Base-by-base conservation (phyloP, 2,329 filamentous ascomycete genomes). In the Colletotrichum plurivorum region DNA sequence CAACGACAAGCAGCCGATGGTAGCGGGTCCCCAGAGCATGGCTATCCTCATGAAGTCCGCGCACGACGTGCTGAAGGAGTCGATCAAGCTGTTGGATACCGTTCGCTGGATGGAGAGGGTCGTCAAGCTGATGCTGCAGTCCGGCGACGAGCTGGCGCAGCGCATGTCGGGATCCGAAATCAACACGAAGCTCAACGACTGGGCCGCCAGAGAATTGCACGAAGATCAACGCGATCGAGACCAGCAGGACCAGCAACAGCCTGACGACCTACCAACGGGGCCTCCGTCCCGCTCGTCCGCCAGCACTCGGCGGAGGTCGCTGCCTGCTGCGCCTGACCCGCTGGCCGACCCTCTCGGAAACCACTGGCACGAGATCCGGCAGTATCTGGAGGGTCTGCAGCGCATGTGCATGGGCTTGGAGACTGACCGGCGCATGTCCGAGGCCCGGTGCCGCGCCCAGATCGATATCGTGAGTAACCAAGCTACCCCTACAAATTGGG, bases 1-100 rank as follows among this genome's bases (percentile, higher is more conserved):
- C 20, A 62, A 68, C 20, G 67, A 68, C 5, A 70, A 70, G 12
- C 27, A 15, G 25, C 57, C 67, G 2, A 51, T 41, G 31, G 5
- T 68, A 2, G 52, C 56, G 2, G 79, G 81, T 0, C 80, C 80
- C 3, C 82, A 82, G 73, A 82, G 82, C 54, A 84, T 83, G 67
- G 84, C 83, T 3, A 80, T 82, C 56, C 77, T 84, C 18, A 84
- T 84, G 83, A 84, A 84, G 73, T 78, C 82, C 56, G 83, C 83
- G 0, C 83, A 85, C 43, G 82, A 84, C 48, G 82, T 83, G 1
- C 74, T 84, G 25, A 84, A 84, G 63, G 80, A 80, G 13, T 81
- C 81, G 1, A 84, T 85, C 58, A 81, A 84, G 63, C 74, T 85
- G 9, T 76, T 85, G 1, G 82, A 85, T 55, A 84, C 83, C 1